Conservation (phyloP, 2,329 filamentous ascomycete species). For the Aspergillus texensis region DNA sequence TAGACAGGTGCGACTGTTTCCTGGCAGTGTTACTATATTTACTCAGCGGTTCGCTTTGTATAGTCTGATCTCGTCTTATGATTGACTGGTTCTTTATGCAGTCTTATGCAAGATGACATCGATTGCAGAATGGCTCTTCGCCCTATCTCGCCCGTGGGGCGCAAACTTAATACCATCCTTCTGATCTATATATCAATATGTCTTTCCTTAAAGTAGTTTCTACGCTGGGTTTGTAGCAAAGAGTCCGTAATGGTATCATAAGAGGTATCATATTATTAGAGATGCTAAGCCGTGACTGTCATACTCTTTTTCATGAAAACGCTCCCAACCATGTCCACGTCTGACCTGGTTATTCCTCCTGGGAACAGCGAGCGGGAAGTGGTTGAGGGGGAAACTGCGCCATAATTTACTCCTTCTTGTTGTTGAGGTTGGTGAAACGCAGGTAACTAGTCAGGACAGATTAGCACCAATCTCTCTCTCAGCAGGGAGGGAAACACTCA, state of each 20-base stretch:
- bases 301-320: conserved; percentile 12
- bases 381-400: background rate
- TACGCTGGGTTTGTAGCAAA: background rate
- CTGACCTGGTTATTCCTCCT: conserved; percentile 1
- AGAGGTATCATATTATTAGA: conserved; percentile 18
- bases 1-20: background rate
- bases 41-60: background rate
- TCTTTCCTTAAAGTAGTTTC: background rate
- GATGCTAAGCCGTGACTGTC: conserved; percentile 12
- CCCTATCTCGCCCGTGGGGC: background rate
- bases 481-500: conserved; percentile 32
- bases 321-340: background rate
- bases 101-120: conserved; percentile 15
- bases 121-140: background rate
- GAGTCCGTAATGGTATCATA: conserved; percentile 3
- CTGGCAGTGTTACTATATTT: background rate
- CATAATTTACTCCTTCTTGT: conserved; percentile 35
- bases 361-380: background rate
- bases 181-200: background rate
- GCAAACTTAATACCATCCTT: background rate
- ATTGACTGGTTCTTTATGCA: background rate
- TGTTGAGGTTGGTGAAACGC: conserved; percentile 39
- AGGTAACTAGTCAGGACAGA: conserved; percentile 34
- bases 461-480: conserved; percentile 3
- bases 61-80: background rate